Base-by-base conservation (phyloP, 1,139 yeast species). In the Debaryomycetaceae sp. region DNA sequence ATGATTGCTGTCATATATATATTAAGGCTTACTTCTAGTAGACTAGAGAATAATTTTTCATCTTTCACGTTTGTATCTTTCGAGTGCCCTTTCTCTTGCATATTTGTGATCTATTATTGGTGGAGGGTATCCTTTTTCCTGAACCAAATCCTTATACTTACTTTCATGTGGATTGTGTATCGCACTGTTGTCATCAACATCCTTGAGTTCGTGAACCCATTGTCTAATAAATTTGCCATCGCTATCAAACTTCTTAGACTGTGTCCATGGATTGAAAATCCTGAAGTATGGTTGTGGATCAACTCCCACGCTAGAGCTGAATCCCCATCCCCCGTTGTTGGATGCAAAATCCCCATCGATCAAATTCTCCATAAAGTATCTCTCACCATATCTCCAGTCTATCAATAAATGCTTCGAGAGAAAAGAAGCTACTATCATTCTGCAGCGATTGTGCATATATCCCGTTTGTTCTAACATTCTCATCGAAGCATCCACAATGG, bases 311-410 rank as follows among this genome's bases (percentile, higher is more conserved):
- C 78, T 68, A 3, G 80, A 68, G 42, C 75, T 63, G 56, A 77
- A 77, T 1, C 80, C 80, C 85, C 84, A 80, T 1, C 84, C 84
- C 4, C 80, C 81, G 43, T 73, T 70, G 54, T 80, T 80, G 41
- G 80, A 76, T 27, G 79, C 70, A 51, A 77, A 69, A 54, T 80
- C 85, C 20, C 75, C 75, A 55, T 80, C 85, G 2, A 78, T 58
- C 39, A 80, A 61, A 46, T 69, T 68, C 47, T 68, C 68, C 56
- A 74, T 66, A 54, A 80, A 80, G 62, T 71, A 79, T 24, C 65
- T 60, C 52, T 78, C 81, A 1, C 85, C 85, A 53, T 70, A 63
- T 42, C 83, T 67, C 80, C 81, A 80, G 54, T 80, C 84, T 27
- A 78, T 63, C 22, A 76, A 62, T 36, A 80, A 58, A 51, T 78